Conservation (phyloP, 768 basidiomycete species). For the Tubosaeta sp. region DNA sequence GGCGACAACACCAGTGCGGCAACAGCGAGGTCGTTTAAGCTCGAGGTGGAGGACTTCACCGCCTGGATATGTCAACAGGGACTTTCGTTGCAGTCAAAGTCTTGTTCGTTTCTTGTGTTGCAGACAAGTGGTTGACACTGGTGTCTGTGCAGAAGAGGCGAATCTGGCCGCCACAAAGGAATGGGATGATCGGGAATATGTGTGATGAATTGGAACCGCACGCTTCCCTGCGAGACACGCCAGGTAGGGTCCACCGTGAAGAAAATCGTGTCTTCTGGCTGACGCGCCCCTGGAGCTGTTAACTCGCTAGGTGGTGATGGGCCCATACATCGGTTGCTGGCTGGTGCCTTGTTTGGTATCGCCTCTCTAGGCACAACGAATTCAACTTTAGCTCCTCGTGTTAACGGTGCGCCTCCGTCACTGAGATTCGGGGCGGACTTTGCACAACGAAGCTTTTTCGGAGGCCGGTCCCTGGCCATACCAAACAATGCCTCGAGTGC, state of each 20-base stretch:
- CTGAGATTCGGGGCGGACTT: conserved; percentile 25
- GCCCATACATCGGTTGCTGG: neutral
- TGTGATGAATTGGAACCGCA: conserved; percentile 19
- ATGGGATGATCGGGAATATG: conserved; percentile 18
- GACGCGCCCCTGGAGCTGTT: neutral
- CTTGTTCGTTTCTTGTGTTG: neutral
- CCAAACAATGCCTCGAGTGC: conserved; percentile 6
- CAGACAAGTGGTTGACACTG: conserved; percentile 17
- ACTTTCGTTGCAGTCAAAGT: neutral
- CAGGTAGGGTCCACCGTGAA: conserved; percentile 26
- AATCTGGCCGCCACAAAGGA: conserved; percentile 16
- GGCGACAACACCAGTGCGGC: neutral
- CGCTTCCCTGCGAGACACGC: conserved; percentile 20
- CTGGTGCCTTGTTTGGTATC: neutral
- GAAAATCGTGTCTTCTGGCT: conserved; percentile 21
- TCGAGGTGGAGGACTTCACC: conserved; percentile 9
- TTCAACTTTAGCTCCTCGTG: neutral
- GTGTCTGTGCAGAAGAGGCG: conserved; percentile 19
- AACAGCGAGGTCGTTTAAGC: conserved; percentile 5
- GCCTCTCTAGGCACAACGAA: neutral
- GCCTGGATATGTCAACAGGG: neutral
- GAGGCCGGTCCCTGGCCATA: conserved; percentile 16
- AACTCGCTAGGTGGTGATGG: neutral
- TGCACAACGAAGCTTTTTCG: conserved; percentile 17
- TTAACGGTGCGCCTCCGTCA: neutral